phyloP scores from a whole-genome alignment of 805 yeast genomes.

The Wickerhamiella siamensis region DNA sequence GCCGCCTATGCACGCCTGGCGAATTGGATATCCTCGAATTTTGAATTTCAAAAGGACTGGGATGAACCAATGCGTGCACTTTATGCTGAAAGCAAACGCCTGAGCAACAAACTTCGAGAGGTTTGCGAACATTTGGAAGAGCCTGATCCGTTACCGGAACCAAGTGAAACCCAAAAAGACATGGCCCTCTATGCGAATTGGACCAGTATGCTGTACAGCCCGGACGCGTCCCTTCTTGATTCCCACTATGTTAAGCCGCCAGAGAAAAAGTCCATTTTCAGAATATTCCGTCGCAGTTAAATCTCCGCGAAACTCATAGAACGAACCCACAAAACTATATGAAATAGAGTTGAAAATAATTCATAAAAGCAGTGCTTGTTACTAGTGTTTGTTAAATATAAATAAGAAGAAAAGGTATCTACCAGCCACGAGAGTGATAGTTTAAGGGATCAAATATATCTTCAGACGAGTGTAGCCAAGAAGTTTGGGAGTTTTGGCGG shows the following conservation, averaged over 20 bases:
- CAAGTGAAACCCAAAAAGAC: neutral
- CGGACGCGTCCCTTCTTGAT: neutral
- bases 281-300: neutral
- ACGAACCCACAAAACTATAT: too few species aligned
- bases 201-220: conserved; percentile 1
- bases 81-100: conserved; percentile 8
- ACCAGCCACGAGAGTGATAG: conserved; percentile 20
- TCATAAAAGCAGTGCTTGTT: too few species aligned
- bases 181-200: neutral
- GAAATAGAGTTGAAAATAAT: too few species aligned
- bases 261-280: neutral
- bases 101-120: conserved; percentile 5
- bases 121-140: conserved; percentile 11
- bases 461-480: conserved; percentile 3
- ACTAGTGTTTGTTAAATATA: neutral
- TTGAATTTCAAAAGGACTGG: conserved; percentile 1
- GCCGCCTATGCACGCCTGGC: conserved; percentile 22
- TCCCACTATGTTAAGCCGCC: neutral
- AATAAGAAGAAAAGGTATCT: neutral
- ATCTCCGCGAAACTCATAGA: too few species aligned
- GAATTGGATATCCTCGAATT: conserved; percentile 2
- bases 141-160: conserved; percentile 20
- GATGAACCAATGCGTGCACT: conserved; percentile 9
- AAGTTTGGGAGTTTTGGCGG: neutral
- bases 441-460: conserved; percentile 17